Evolutionary conservation across 202 grass and related monocot species (phyloP).

Genomic region (Carex arenaria): DNA sequence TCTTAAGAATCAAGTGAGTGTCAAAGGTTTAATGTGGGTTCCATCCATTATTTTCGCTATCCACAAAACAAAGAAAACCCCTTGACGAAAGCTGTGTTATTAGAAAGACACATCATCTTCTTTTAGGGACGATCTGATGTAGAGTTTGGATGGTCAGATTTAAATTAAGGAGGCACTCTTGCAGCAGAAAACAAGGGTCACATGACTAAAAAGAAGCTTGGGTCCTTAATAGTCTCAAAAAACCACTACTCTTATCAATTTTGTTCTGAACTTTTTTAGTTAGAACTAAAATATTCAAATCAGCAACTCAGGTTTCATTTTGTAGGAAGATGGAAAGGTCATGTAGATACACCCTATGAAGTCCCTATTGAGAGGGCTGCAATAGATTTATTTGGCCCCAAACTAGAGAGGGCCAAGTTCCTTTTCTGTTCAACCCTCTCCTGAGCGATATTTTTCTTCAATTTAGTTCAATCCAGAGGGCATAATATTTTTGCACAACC

Average conservation of each 20-base stretch:
- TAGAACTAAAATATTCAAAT: background rate
- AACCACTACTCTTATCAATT: background rate
- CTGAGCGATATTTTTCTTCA: background rate
- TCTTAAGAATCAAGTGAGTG: background rate
- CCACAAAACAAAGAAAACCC: conserved; percentile 4
- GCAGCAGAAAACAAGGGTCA: background rate
- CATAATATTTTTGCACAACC: background rate
- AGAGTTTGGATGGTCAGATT: background rate
- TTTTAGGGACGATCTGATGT: background rate
- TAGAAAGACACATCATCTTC: background rate
- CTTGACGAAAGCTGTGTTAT: conserved; percentile 9
- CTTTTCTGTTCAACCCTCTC: background rate
- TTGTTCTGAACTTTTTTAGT: background rate
- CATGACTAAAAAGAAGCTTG: background rate
- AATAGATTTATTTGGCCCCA: background rate
- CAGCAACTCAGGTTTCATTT: background rate
- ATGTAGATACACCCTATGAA: background rate
- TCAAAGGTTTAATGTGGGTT: background rate
- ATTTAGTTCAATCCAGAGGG: background rate
- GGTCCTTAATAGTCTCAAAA: background rate
- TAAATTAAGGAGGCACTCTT: background rate
- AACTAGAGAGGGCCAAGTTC: background rate
- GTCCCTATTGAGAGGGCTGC: background rate
- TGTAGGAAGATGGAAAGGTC: background rate
- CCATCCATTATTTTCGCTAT: background rate